These are phyloP conservation scores for Coemansia javaensis DNA, from an alignment of 192 early-diverging fungal genomes.

Conservation along the genomic window DNA sequence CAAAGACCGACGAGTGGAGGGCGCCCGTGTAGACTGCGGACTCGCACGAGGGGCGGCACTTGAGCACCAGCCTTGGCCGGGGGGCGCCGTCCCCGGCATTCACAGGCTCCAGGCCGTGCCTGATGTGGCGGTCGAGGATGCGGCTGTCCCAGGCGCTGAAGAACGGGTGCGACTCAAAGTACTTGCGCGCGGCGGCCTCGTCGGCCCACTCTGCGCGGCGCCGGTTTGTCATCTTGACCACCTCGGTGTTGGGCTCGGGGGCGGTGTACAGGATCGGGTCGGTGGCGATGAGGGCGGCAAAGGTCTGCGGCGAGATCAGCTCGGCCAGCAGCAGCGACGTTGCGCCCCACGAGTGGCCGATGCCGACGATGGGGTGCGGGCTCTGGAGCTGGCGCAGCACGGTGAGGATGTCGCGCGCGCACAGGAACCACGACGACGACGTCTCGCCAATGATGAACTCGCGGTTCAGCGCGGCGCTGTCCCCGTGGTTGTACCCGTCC, in stretches of 20 bases:
- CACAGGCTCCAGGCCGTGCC: slow-evolving; percentile 12
- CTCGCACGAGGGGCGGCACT: slow-evolving; percentile 39
- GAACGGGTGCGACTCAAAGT: slow-evolving; percentile 34
- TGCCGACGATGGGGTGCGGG: slow-evolving; percentile 15
- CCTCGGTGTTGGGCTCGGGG: background rate
- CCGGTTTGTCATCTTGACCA: slow-evolving; percentile 10
- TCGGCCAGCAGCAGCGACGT: slow-evolving; percentile 35
- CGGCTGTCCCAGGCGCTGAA: slow-evolving; percentile 31
- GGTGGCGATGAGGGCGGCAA: slow-evolving; percentile 20
- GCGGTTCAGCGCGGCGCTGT: slow-evolving; percentile 42
- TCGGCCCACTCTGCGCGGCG: slow-evolving; percentile 20
- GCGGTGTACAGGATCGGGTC: slow-evolving; percentile 24
- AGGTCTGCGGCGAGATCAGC: slow-evolving; percentile 21
- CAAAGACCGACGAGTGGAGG: slow-evolving; percentile 6
- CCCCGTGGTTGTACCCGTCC: slow-evolving; percentile 48
- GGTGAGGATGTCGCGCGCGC: slow-evolving; percentile 33
- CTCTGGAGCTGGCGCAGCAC: slow-evolving; percentile 22
- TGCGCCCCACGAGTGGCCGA: slow-evolving; percentile 51
- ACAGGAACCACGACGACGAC: slow-evolving; percentile 23
- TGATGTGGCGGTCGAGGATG: slow-evolving; percentile 25
- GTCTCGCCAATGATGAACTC: slow-evolving; percentile 6
- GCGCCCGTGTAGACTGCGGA: slow-evolving; percentile 22
- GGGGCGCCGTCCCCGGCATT: too few relatives aligned
- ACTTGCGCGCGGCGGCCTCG: slow-evolving; percentile 2
- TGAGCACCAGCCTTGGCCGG: slow-evolving; percentile 19